Base-by-base conservation (phyloP, 1,139 yeast genomes). In the Geotrichum histeridarum region DNA sequence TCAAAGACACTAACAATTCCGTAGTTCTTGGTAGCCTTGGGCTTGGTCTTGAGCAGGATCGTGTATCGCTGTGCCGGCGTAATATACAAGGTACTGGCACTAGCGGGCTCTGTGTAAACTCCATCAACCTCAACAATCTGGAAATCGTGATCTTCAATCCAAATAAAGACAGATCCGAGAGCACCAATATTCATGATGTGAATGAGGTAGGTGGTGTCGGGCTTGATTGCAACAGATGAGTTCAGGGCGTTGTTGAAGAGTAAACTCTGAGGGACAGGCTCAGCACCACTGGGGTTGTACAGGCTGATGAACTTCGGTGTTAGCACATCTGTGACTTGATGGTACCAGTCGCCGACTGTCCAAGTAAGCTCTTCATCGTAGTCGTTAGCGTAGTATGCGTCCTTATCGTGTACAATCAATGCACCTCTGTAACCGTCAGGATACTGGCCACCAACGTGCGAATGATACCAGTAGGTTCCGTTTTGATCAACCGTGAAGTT, bases 391-490 rank as follows among this genome's bases (percentile, higher is more conserved):
- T 73, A 78, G 50, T 80, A 78, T 58, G 76, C 78, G 39, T 76
- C 73, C 27, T 75, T 75, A 59, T 84, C 87, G 57, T 79, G 77
- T 60, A 91, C 83, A 56, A 91, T 78, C 59, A 91, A 78, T 37
- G 85, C 71, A 59, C 88, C 96, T 69, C 96, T 80, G 76, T 91
- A 79, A 60, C 98, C 98, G 68, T 91, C 97, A 65, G 93, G 87
- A 66, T 90, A 91, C 69, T 90, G 95, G 57, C 87, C 85, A 11
- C 80, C 77, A 30, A 87, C 80, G 71, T 91, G 98, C n/a, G 96
- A 86, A 70, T 91, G 98, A 74, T 91, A 91, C 98, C 98, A 91
- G 75, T 78, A 91, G 3, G 95, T 80, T 60, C 98, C 98, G 48
- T 77, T 79, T 69, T 91, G 96, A 67, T 83, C 82, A 44, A 89